Evolutionary conservation across 352 stramenopile species (phyloP).

Genomic region (Phytophthora hybrid): DNA sequence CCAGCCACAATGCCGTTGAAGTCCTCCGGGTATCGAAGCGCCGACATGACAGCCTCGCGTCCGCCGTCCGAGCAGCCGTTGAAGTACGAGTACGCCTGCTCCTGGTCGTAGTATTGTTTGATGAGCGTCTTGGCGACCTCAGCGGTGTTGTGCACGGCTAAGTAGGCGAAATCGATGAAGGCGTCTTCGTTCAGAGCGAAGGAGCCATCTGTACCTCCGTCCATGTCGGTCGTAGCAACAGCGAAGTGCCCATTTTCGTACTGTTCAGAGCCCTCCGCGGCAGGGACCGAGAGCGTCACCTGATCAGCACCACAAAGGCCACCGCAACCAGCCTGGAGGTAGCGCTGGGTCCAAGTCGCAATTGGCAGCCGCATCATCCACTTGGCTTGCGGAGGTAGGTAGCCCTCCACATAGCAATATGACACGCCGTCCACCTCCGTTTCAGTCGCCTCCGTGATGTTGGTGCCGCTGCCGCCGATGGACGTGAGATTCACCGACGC

Average conservation of each 20-base stretch:
- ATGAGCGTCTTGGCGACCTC: conserved; percentile 46
- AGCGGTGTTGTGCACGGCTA: conserved; percentile 40
- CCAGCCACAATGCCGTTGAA: conserved; percentile 48
- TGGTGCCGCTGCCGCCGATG: conserved; percentile 32
- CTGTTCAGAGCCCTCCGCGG: conserved; percentile 28
- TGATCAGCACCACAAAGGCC: conserved; percentile 34
- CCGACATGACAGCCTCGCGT: conserved; percentile 46
- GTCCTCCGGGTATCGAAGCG: conserved; percentile 41
- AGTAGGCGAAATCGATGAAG: conserved; percentile 43
- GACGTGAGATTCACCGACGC: conserved; percentile 35
- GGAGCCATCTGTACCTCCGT: conserved; percentile 33
- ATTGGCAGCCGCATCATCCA: conserved; percentile 42
- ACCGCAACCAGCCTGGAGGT: conserved; percentile 44
- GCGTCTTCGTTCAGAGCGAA: conserved; percentile 42
- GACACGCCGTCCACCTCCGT: conserved; percentile 31
- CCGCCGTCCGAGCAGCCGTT: conserved; percentile 47
- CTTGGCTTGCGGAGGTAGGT: conserved; percentile 35
- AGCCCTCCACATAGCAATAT: conserved; percentile 46
- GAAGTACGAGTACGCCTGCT: conserved; percentile 48
- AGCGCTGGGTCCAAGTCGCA: conserved; percentile 49
- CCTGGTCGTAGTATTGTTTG: conserved; percentile 47
- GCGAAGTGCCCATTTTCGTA: conserved; percentile 42
- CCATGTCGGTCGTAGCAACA: conserved; percentile 42
- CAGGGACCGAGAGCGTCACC: conserved; percentile 31
- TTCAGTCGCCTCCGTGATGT: conserved; percentile 32